phyloP scores from a whole-genome alignment of 768 basidiomycete genomes.

The Boletus reticuloceps region DNA sequence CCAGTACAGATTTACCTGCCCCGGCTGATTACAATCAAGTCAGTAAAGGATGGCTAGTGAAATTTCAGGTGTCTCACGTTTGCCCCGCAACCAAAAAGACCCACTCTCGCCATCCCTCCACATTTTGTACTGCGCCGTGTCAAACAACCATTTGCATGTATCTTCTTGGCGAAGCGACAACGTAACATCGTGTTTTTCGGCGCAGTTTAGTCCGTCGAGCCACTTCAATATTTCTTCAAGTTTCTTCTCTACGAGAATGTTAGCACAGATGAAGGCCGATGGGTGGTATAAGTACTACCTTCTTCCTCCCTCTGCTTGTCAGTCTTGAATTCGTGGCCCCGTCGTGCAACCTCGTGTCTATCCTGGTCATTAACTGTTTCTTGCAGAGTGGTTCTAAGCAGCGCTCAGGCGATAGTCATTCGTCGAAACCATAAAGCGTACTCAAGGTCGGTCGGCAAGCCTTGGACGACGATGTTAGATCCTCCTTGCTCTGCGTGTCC shows the following conservation, averaged over 20 bases:
- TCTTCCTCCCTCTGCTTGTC: neutral
- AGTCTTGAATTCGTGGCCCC: too few species aligned
- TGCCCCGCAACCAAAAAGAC: conserved; percentile 9
- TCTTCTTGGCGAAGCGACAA: neutral
- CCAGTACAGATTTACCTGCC: conserved; percentile 6
- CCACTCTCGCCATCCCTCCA: neutral
- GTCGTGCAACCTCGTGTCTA: too few species aligned
- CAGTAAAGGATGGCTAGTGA: neutral
- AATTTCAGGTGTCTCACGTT: neutral
- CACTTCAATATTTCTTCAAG: neutral
- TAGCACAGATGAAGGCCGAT: neutral
- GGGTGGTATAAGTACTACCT: neutral
- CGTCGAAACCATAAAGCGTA: too few species aligned
- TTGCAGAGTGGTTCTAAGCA: too few species aligned
- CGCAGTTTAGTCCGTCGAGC: conserved; percentile 1
- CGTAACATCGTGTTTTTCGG: conserved; percentile 3
- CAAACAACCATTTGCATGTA: conserved; percentile 4
- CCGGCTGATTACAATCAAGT: neutral
- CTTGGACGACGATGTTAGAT: too few species aligned
- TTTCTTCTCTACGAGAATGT: neutral
- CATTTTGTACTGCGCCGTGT: neutral
- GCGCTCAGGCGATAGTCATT: neutral
- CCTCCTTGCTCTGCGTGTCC: too few species aligned
- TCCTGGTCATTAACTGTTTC: too few species aligned
- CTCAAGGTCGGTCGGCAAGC: too few species aligned